A percentile compares a stretch with the other conserved stretches of the same genome.
phyloP scores from a whole-genome alignment of 805 yeast species.

The Saccharomycopsis capsularis region DNA sequence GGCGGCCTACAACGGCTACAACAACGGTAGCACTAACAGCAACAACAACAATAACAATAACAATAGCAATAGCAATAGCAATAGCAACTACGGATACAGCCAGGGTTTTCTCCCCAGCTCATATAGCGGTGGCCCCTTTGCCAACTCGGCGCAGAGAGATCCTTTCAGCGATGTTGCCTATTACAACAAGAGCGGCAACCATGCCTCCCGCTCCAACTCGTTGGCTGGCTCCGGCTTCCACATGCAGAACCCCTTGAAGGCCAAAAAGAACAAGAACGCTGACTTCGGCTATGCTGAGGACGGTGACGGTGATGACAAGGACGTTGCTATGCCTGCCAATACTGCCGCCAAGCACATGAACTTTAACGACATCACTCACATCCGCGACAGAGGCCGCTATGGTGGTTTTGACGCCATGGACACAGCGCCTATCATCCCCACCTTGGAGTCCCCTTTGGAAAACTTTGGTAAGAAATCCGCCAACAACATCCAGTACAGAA shows the following conservation, averaged over 20 bases:
- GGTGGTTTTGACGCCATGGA: constrained; percentile 43
- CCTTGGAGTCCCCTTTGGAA: constrained; percentile 43
- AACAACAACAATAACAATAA: too few relatives aligned
- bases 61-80: too few relatives aligned
- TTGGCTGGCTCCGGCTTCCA: constrained; percentile 13
- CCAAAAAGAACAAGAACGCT: constrained; percentile 3
- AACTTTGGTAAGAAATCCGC: constrained; percentile 30
- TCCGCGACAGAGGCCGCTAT: constrained; percentile 62
- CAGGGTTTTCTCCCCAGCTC: too few relatives aligned
- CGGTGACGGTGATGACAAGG: constrained; percentile 31
- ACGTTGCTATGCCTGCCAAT: constrained; percentile 27
- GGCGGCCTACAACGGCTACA: too few relatives aligned
- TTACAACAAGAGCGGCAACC: background rate
- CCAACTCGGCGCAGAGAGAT: constrained; percentile 9
- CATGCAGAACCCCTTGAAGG: constrained; percentile 23
- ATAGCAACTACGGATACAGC: too few relatives aligned
- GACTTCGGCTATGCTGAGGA: constrained; percentile 23
- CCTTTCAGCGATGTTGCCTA: constrained; percentile 4
- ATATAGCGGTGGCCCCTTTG: constrained; percentile 18
- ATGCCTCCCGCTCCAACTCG: constrained; percentile 12
- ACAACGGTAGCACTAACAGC: too few relatives aligned
- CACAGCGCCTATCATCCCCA: constrained; percentile 72
- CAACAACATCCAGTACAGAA: constrained; percentile 55
- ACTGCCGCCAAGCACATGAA: constrained; percentile 39
- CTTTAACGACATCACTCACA: constrained; percentile 56